Conservation (phyloP, 163 green algal species). For the Chlorella variabilis region DNA sequence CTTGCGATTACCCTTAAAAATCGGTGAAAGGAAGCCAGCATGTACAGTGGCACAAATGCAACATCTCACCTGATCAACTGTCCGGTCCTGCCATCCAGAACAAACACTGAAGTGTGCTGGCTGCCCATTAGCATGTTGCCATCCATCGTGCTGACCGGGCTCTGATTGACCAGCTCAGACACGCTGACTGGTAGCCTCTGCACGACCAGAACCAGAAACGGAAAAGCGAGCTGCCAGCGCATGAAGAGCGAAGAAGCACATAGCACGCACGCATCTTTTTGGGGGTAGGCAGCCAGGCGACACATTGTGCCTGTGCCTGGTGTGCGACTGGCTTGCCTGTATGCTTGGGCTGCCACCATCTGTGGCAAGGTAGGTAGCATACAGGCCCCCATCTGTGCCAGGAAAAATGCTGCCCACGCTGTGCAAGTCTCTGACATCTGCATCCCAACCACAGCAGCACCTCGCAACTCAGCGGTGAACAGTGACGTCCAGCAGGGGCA, state of each 20-base stretch:
- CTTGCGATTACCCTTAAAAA: no score
- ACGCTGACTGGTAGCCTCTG: slow-evolving; percentile 86
- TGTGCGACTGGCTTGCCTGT: background rate
- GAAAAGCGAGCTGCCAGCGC: background rate
- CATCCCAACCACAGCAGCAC: no score
- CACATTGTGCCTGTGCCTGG: background rate
- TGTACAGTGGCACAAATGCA: background rate
- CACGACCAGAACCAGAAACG: background rate
- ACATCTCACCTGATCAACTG: slow-evolving; percentile 55
- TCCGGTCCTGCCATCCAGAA: slow-evolving; percentile 81
- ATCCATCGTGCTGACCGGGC: slow-evolving; percentile 82
- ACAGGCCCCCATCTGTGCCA: slow-evolving; percentile 84
- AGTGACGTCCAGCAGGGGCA: no score
- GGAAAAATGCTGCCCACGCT: slow-evolving; percentile 70
- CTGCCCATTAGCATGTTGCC: slow-evolving; percentile 82
- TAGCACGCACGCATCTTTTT: background rate
- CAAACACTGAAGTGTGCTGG: slow-evolving; percentile 75
- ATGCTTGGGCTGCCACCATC: background rate
- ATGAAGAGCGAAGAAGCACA: background rate
- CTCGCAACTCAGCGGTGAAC: no score
- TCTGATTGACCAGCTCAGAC: slow-evolving; percentile 84
- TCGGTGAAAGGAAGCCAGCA: no score
- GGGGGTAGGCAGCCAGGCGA: background rate
- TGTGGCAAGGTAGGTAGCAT: slow-evolving; percentile 47
- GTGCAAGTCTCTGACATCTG: background rate